Evolutionary conservation across 768 basidiomycete species (phyloP).

Genomic region (Psilocybe subaeruginosa): DNA sequence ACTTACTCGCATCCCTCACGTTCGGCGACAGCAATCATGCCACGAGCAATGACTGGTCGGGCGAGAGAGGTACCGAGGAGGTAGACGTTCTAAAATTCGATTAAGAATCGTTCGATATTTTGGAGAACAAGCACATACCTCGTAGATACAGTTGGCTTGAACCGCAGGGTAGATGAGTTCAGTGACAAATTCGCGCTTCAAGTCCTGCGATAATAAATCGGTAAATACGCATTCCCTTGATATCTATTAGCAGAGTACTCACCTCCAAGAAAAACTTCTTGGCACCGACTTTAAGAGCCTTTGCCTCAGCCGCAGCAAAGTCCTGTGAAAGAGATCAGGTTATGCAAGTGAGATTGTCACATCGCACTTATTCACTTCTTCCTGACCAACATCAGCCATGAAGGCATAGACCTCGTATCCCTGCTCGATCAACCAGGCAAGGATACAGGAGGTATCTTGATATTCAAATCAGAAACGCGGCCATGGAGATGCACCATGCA

Average conservation of each 20-base stretch:
- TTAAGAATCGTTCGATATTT: conserved; percentile 5
- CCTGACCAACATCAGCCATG: conserved; percentile 95
- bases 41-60: conserved; percentile 97
- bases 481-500: not conserved
- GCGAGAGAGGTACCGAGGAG: conserved; percentile 97
- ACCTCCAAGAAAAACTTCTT: conserved; percentile 94
- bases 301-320: conserved; percentile 88
- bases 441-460: conserved; percentile 96
- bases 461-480: conserved; percentile 15
- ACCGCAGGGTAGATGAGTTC: conserved; percentile 98
- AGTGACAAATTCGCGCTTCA: conserved; percentile 93
- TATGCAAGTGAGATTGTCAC: not conserved
- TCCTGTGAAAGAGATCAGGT: conserved; percentile 53
- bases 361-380: conserved; percentile 57
- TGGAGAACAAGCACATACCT: conserved; percentile 51
- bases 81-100: conserved; percentile 76
- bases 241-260: not conserved
- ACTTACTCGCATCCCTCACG: conserved; percentile 94
- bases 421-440: conserved; percentile 98
- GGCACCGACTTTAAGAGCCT: conserved; percentile 91
- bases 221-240: not conserved
- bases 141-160: conserved; percentile 98
- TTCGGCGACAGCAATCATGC: conserved; percentile 95
- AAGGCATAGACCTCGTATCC: conserved; percentile 97
- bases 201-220: conserved; percentile 57